Base-by-base conservation (phyloP, 305 asterid species). In the Rubia balearica region DNA sequence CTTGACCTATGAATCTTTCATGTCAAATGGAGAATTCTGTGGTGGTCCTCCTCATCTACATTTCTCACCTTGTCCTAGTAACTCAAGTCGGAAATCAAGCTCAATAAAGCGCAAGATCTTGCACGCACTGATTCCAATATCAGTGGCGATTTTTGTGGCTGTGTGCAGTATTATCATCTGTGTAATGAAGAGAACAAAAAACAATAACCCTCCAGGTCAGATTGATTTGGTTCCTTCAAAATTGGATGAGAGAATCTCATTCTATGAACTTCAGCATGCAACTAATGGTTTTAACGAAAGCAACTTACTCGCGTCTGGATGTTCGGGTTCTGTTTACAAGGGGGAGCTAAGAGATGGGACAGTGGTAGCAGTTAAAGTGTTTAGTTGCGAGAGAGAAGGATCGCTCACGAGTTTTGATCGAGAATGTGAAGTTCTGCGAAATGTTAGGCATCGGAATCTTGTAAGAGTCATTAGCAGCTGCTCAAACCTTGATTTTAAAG, bases 241-340 rank as follows among this genome's bases (percentile, higher is more conserved):
- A 3, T 8, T 36, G 12, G 19, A 10, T 16, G 64, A 51, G 24
- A 36, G 64, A 21, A 21, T 69, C 7, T 69, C 72, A 19, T 19
- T 30, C 40, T 21, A 19, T 53, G 72, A 69, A 19, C 72, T 69
- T 36, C 53, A 19, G 3, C 51, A 11, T 22, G 72, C 72, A n/a
- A 69, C 72, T 36, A 55, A 69, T 69, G 22, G 12, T 0, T 69
- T 69, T 8, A 38, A 13, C 0, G 72, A 69, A 17, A 7, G 40
- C 13, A 69, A 69, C 43, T 53, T 69, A 19, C 7, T 69, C 11
- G 65, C 65, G 11, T n/a, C 0, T 0, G 72, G 72, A 22, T 4
- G 72, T n/a, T 69, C n/a, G 53, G 51, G 72, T 36, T 51, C 64
- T 30, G 72, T 68, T 33, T 68, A 53, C 64, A 68, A 53, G 42